These are phyloP conservation scores for Zarea fungicola DNA, from an alignment of 2,329 filamentous ascomycete species.

Conservation along the genomic window DNA sequence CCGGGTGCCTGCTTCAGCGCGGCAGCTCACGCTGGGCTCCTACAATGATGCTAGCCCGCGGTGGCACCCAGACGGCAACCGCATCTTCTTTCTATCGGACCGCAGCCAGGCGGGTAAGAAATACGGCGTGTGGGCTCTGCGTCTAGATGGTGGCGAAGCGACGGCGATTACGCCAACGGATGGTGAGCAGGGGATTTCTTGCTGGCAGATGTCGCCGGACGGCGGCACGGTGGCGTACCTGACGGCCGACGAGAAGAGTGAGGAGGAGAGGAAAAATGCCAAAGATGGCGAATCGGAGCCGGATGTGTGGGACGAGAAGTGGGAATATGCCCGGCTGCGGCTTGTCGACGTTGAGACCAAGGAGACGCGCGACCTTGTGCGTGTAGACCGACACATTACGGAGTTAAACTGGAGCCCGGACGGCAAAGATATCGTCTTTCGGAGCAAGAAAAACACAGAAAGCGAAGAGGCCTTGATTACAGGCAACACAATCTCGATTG, in stretches of 20 bases:
- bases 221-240: slow-evolving; percentile 16
- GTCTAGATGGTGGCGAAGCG: slow-evolving; percentile 19
- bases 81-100: slow-evolving; percentile 28
- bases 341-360: slow-evolving; percentile 25
- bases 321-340: slow-evolving; percentile 27
- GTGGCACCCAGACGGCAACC: slow-evolving; percentile 26
- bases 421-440: slow-evolving; percentile 15
- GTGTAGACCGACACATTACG: slow-evolving; percentile 11
- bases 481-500: slow-evolving; percentile 5
- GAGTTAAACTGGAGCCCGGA: slow-evolving; percentile 18
- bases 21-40: slow-evolving; percentile 8
- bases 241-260: slow-evolving; percentile 15
- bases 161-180: slow-evolving; percentile 14
- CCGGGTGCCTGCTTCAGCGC: not conserved
- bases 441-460: not conserved
- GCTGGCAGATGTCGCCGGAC: slow-evolving; percentile 14
- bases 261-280: slow-evolving; percentile 13
- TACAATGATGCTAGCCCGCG: not conserved
- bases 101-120: slow-evolving; percentile 28
- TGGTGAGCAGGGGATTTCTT: slow-evolving; percentile 14
- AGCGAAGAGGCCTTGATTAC: slow-evolving; percentile 20
- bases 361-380: slow-evolving; percentile 15
- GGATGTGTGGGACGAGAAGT: slow-evolving; percentile 31
- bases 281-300: slow-evolving; percentile 27
- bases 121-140: slow-evolving; percentile 20